A percentile compares a stretch with the other conserved stretches of the same genome.
These are phyloP conservation scores for Neofusicoccum parvum DNA, from an alignment of 2,329 filamentous ascomycete genomes.

Conservation along the genomic window DNA sequence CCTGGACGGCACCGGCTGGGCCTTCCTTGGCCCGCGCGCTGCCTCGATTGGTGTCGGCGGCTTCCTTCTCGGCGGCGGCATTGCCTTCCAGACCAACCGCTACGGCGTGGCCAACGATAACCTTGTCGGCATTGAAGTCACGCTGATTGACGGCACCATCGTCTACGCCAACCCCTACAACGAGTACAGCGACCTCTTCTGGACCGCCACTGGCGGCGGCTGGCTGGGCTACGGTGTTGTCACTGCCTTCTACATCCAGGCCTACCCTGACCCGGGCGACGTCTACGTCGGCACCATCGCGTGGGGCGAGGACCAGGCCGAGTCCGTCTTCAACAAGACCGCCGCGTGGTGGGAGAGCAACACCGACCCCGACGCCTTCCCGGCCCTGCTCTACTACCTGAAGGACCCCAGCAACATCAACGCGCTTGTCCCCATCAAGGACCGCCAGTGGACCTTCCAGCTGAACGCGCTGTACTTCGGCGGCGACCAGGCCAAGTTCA, in stretches of 20 bases:
- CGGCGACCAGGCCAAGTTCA: conserved; percentile 7
- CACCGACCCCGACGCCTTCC: conserved; percentile 1
- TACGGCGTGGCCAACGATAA: conserved; percentile 31
- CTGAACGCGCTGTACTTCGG: conserved; percentile 14
- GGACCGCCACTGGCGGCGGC: conserved; percentile 46
- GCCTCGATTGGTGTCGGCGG: conserved; percentile 34
- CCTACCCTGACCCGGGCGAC: conserved; percentile 21
- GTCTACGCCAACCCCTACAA: conserved; percentile 39
- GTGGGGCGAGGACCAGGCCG: conserved; percentile 10
- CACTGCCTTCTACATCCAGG: conserved; percentile 43
- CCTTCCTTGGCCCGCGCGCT: conserved; percentile 29
- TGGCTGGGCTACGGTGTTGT: conserved; percentile 48
- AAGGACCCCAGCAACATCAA: conserved; percentile 16
- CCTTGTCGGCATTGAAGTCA: conserved; percentile 34
- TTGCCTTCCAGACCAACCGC: conserved; percentile 30
- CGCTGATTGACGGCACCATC: conserved; percentile 42
- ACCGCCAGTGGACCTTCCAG: conserved; percentile 9
- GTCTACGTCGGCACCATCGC: conserved; percentile 18
- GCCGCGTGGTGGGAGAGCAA: conserved; percentile 11
- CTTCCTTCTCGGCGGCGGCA: conserved; percentile 35
- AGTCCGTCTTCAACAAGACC: background rate
- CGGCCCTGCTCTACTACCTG: conserved; percentile 18
- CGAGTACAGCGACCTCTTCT: conserved; percentile 38
- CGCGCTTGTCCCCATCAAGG: conserved; percentile 1
- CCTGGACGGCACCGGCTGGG: conserved; percentile 23